Percentiles rank a stretch among this genome's conserved stretches.
Evolutionary conservation across 257 asterid genomes (phyloP).

Genomic region (Euphrasia confusa): DNA sequence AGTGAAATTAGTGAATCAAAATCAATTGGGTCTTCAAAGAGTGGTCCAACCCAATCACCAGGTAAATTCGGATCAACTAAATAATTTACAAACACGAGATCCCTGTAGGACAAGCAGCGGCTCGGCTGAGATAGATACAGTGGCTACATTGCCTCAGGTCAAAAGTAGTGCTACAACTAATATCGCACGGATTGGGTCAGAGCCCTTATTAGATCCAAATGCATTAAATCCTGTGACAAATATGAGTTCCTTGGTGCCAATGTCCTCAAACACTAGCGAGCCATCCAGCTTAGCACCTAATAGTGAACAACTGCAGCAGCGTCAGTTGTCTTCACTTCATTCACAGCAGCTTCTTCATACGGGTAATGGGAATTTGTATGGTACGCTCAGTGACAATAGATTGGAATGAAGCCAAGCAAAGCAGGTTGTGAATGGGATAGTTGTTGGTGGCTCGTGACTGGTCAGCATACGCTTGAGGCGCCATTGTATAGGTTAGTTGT

Average conservation of each 20-base stretch:
- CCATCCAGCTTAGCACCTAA: slow-evolving; percentile 39
- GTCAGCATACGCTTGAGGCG: slow-evolving; percentile 40
- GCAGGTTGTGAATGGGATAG: slow-evolving; percentile 20
- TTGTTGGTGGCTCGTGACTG: slow-evolving; percentile 39
- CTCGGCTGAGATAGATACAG: slow-evolving; percentile 40
- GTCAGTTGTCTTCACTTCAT: slow-evolving; percentile 34
- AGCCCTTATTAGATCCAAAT: slow-evolving; percentile 41
- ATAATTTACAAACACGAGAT: slow-evolving; percentile 45
- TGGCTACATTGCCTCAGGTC: slow-evolving; percentile 32
- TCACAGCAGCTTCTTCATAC: slow-evolving; percentile 59
- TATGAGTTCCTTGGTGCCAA: slow-evolving; percentile 37
- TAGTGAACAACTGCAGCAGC: slow-evolving; percentile 42
- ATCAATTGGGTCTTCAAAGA: slow-evolving; percentile 47
- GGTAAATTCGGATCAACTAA: slow-evolving; percentile 37
- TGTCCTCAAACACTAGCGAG: slow-evolving; percentile 39
- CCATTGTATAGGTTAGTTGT: slow-evolving; percentile 64
- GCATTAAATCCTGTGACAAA: slow-evolving; percentile 38
- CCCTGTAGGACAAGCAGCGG: slow-evolving; percentile 37
- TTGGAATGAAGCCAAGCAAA: slow-evolving; percentile 43
- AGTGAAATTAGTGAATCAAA: slow-evolving; percentile 47
- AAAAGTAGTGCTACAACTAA: slow-evolving; percentile 22
- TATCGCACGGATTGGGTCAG: slow-evolving; percentile 28
- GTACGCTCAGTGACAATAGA: slow-evolving; percentile 52
- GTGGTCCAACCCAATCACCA: slow-evolving; percentile 44
- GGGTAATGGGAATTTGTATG: slow-evolving; percentile 44